Conservation (phyloP, 2,329 filamentous ascomycete genomes). For the Exophiala sp. region DNA sequence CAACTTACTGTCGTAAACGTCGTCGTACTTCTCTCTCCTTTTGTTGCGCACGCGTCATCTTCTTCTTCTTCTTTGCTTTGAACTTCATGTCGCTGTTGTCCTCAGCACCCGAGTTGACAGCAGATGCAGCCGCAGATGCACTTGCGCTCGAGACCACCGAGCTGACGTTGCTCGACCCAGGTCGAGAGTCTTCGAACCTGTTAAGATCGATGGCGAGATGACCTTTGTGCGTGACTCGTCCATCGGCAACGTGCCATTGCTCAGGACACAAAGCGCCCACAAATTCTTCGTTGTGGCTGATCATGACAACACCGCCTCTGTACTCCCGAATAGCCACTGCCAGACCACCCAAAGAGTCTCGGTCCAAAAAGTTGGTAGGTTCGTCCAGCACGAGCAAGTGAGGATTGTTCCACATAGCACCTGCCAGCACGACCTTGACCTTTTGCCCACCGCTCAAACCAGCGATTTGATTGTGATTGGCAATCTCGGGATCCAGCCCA, state of each 20-base stretch:
- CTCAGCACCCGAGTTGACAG: slow-evolving; percentile 78
- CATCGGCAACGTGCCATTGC: slow-evolving; percentile 91
- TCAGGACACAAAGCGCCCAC: slow-evolving; percentile 93
- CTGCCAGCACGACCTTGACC: slow-evolving; percentile 96
- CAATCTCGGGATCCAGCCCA: slow-evolving; percentile 93
- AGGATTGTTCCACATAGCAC: slow-evolving; percentile 98
- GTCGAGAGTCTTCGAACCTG: slow-evolving; percentile 79
- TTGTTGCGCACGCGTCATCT: slow-evolving; percentile 93
- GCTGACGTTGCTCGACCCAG: slow-evolving; percentile 59
- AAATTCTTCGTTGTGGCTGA: slow-evolving; percentile 99
- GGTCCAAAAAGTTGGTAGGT: slow-evolving; percentile 98
- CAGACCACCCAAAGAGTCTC: slow-evolving; percentile 91
- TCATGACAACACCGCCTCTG: slow-evolving; percentile 98
- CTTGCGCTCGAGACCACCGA: slow-evolving; percentile 57
- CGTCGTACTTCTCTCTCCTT: slow-evolving; percentile 90
- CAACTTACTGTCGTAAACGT: slow-evolving; percentile 66
- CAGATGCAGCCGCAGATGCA: slow-evolving; percentile 62
- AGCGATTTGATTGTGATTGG: slow-evolving; percentile 97
- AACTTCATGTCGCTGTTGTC: slow-evolving; percentile 82
- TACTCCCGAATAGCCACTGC: slow-evolving; percentile 98
- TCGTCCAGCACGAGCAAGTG: slow-evolving; percentile 97
- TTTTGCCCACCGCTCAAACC: slow-evolving; percentile 96
- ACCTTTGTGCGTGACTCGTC: slow-evolving; percentile 80
- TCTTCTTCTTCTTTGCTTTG: slow-evolving; percentile 73
- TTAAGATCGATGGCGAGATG: slow-evolving; percentile 69